These are phyloP conservation scores for Colletotrichum incanum DNA, from an alignment of 2,329 filamentous ascomycete genomes.

Conservation along the genomic window DNA sequence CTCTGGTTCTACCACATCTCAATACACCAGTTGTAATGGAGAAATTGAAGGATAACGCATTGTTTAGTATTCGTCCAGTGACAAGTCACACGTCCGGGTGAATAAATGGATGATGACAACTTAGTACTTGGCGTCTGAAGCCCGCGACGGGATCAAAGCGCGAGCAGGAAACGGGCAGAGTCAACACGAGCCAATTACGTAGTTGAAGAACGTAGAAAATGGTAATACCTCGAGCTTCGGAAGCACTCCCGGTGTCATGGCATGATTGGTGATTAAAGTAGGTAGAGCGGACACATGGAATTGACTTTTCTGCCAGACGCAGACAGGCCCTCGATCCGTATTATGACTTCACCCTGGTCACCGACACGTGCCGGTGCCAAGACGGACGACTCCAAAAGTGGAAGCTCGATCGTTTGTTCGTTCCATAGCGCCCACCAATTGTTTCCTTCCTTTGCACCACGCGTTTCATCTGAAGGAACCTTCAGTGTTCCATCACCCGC, in stretches of 20 bases:
- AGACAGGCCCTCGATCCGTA: background rate
- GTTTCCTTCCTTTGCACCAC: conserved; percentile 20
- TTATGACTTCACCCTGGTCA: background rate
- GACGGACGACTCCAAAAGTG: conserved; percentile 31
- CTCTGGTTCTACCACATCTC: background rate
- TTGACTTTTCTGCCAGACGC: conserved; percentile 4
- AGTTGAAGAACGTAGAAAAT: background rate
- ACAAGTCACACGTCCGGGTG: background rate
- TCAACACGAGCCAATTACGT: background rate
- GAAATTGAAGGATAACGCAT: background rate
- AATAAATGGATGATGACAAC: background rate
- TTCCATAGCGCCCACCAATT: conserved; percentile 26
- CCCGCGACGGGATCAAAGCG: conserved; percentile 1
- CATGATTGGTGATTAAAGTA: background rate
- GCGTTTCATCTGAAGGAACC: conserved; percentile 30
- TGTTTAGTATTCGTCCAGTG: background rate
- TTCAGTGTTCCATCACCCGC: background rate
- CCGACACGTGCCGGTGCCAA: conserved; percentile 28
- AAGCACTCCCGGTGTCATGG: conserved; percentile 6
- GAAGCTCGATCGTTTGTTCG: conserved; percentile 20
- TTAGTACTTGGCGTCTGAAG: background rate
- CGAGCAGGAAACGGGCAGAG: background rate
- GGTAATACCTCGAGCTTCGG: background rate
- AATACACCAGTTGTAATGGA: background rate
- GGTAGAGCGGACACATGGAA: conserved; percentile 9